These are phyloP conservation scores for Aspergillus intermedius DNA, from an alignment of 2,329 filamentous ascomycete species.

Conservation along the genomic window DNA sequence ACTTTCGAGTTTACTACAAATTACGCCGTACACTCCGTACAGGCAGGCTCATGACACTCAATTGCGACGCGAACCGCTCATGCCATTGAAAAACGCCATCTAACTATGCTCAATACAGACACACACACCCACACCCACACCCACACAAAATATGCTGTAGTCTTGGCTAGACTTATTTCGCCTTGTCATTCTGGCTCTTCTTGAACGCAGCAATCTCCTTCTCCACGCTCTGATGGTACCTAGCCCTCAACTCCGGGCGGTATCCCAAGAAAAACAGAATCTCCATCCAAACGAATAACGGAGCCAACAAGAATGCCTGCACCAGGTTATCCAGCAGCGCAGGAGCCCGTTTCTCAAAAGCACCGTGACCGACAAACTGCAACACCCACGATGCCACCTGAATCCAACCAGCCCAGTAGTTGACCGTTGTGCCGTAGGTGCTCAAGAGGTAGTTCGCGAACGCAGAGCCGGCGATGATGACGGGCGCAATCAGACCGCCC, in stretches of 20 bases:
- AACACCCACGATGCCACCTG: slow-evolving; percentile 74
- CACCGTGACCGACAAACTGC: slow-evolving; percentile 88
- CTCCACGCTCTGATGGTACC: slow-evolving; percentile 69
- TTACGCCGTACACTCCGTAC: too few relatives aligned
- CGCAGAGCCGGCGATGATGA: slow-evolving; percentile 70
- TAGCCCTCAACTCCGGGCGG: slow-evolving; percentile 73
- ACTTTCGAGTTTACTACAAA: too few relatives aligned
- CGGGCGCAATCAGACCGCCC: slow-evolving; percentile 65
- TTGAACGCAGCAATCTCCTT: slow-evolving; percentile 71
- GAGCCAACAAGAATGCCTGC: slow-evolving; percentile 86
- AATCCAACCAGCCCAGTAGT: slow-evolving; percentile 60
- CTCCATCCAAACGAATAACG: slow-evolving; percentile 96
- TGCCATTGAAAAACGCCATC: too few relatives aligned
- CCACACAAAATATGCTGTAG: not conserved
- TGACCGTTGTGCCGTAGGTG: slow-evolving; percentile 54
- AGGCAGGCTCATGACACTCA: too few relatives aligned
- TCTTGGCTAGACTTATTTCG: slow-evolving; percentile 10
- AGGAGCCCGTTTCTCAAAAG: slow-evolving; percentile 80
- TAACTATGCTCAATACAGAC: too few relatives aligned
- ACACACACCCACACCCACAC: too few relatives aligned
- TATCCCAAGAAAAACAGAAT: slow-evolving; percentile 86
- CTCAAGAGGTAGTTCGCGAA: slow-evolving; percentile 67
- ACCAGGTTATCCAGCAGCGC: slow-evolving; percentile 85
- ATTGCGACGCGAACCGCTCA: too few relatives aligned
- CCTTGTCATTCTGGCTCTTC: slow-evolving; percentile 41